Conservation (phyloP, 2,329 filamentous ascomycete species). For the Talaromyces islandicus region DNA sequence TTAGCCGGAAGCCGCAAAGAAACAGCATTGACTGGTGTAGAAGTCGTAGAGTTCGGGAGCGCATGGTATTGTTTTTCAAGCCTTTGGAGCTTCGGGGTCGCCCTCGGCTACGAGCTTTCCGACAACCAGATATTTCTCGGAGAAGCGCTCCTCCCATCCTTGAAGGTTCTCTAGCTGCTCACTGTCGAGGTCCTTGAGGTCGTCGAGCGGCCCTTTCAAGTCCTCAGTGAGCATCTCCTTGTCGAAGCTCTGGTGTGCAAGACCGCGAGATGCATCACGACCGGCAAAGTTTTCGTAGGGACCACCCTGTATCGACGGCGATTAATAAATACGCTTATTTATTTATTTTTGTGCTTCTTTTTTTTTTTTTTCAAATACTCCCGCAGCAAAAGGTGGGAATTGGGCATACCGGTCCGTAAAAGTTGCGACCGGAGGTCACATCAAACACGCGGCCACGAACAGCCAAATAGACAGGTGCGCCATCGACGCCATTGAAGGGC, state of each 20-base stretch:
- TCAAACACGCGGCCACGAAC: slow-evolving; percentile 90
- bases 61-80: not conserved
- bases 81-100: slow-evolving; percentile 33
- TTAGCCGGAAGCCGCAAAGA: not conserved
- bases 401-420: slow-evolving; percentile 69
- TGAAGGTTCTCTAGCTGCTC: slow-evolving; percentile 78
- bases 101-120: slow-evolving; percentile 70
- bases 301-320: slow-evolving; percentile 51
- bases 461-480: slow-evolving; percentile 76
- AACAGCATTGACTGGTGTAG: not conserved
- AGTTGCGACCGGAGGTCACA: slow-evolving; percentile 77
- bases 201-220: slow-evolving; percentile 75
- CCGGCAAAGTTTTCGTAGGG: slow-evolving; percentile 97
- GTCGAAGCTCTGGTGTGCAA: slow-evolving; percentile 90
- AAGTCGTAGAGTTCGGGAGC: not conserved
- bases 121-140: slow-evolving; percentile 92
- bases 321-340: not conserved
- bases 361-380: too few relatives aligned
- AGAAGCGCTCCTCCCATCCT: slow-evolving; percentile 91
- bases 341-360: too few relatives aligned
- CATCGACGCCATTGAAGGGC: slow-evolving; percentile 72
- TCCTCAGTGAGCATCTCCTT: slow-evolving; percentile 92
- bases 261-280: slow-evolving; percentile 77
- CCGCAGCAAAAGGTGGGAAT: too few relatives aligned
- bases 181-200: slow-evolving; percentile 61